A percentile compares a stretch with the other conserved stretches of the same genome.
phyloP scores from a whole-genome alignment of 768 basidiomycete genomes.

The Amanita molliuscula region DNA sequence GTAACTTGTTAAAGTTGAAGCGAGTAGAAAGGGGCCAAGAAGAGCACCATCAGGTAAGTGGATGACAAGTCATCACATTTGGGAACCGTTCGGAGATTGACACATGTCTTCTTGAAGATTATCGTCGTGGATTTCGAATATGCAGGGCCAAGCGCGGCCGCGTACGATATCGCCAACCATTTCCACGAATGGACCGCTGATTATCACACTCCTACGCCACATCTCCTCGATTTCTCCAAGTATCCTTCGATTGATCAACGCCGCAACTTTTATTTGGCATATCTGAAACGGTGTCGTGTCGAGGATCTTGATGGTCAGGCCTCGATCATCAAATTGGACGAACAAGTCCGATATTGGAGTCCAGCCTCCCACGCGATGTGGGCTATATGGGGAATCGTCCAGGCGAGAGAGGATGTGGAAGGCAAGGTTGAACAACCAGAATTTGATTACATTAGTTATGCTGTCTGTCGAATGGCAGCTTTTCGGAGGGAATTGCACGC shows the following conservation, averaged over 20 bases:
- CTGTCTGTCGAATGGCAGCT: slow-evolving; percentile 51
- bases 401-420: slow-evolving; percentile 70
- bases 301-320: slow-evolving; percentile 15
- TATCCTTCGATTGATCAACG: slow-evolving; percentile 74
- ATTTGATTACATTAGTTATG: slow-evolving; percentile 87
- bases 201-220: slow-evolving; percentile 66
- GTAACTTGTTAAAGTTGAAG: slow-evolving; percentile 76
- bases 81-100: neutral
- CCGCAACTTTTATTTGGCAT: slow-evolving; percentile 76
- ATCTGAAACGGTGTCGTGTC: slow-evolving; percentile 46
- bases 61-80: neutral
- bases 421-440: slow-evolving; percentile 51
- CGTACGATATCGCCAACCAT: slow-evolving; percentile 94
- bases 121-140: slow-evolving; percentile 99
- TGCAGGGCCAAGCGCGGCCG: slow-evolving; percentile 83
- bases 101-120: slow-evolving; percentile 35
- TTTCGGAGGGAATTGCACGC: slow-evolving; percentile 48
- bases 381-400: slow-evolving; percentile 92
- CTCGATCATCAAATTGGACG: slow-evolving; percentile 46
- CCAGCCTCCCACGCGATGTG: slow-evolving; percentile 88
- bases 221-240: slow-evolving; percentile 45
- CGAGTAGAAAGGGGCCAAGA: slow-evolving; percentile 43
- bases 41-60: slow-evolving; percentile 66
- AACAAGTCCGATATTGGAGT: slow-evolving; percentile 80
- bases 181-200: slow-evolving; percentile 96